Evolutionary conservation across 129 eudicot genomes (phyloP).

Genomic region (Saposhnikovia divaricata): DNA sequence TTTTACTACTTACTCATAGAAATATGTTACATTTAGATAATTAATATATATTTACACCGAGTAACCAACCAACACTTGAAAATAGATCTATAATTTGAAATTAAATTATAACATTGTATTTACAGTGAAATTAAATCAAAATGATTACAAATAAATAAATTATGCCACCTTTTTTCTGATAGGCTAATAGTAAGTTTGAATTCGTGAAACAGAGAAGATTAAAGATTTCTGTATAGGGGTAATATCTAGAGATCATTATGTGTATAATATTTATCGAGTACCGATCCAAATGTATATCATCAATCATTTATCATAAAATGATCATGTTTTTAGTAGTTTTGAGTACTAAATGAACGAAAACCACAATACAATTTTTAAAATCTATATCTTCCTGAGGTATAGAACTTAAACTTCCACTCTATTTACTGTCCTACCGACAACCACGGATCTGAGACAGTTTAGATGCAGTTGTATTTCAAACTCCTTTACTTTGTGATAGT

Average conservation of each 20-base stretch:
- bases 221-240: background rate
- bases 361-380: background rate
- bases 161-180: background rate
- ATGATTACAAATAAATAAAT: background rate
- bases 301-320: background rate
- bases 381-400: too few species aligned
- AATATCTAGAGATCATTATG: background rate
- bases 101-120: too few species aligned
- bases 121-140: background rate
- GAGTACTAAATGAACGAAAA: background rate
- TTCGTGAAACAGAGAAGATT: background rate
- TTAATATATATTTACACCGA: background rate
- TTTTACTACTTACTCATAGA: too few species aligned
- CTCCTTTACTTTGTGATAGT: too few species aligned
- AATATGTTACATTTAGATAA: too few species aligned
- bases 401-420: background rate
- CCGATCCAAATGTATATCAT: background rate
- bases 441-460: background rate
- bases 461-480: background rate
- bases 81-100: too few species aligned
- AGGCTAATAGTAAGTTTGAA: background rate
- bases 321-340: background rate
- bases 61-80: background rate
- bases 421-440: background rate
- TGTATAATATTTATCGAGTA: too few species aligned